phyloP scores from a whole-genome alignment of 495 filamentous ascomycete species.

The Friedmanniomyces simplex region DNA sequence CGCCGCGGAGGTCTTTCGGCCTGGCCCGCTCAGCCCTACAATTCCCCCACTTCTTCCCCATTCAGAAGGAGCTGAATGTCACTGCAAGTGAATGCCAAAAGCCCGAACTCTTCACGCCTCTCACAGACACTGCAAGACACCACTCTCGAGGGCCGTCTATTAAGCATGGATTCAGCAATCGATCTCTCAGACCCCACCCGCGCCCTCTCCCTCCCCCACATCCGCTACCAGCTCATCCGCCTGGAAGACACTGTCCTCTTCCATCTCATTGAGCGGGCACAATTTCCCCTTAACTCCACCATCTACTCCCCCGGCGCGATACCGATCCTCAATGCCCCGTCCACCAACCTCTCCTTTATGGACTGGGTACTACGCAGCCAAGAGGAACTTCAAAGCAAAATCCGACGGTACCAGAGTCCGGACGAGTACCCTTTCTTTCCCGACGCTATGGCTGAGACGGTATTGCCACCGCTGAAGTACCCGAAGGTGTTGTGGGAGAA shows the following conservation, averaged over 20 bases:
- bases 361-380: slow-evolving; percentile 89
- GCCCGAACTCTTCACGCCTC: too few relatives aligned
- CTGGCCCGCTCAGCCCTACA: neutral
- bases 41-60: neutral
- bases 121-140: too few relatives aligned
- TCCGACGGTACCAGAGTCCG: slow-evolving; percentile 89
- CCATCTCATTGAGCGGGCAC: slow-evolving; percentile 93
- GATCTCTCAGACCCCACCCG: slow-evolving; percentile 73
- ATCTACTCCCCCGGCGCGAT: slow-evolving; percentile 80
- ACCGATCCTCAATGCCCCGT: slow-evolving; percentile 51
- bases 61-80: neutral
- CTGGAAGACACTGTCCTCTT: slow-evolving; percentile 98
- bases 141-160: too few relatives aligned
- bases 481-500: slow-evolving; percentile 87
- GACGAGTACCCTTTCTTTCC: slow-evolving; percentile 99
- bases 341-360: slow-evolving; percentile 60
- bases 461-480: slow-evolving; percentile 81
- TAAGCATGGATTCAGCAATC: slow-evolving; percentile 88
- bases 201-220: slow-evolving; percentile 82
- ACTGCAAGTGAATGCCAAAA: neutral
- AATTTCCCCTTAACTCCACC: slow-evolving; percentile 86
- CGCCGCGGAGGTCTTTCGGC: too few relatives aligned
- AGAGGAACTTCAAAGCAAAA: slow-evolving; percentile 82
- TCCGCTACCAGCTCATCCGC: slow-evolving; percentile 91
- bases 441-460: slow-evolving; percentile 62